These are phyloP conservation scores for Malania oleifera DNA, from an alignment of 164 flowering plant genomes.

Conservation along the genomic window DNA sequence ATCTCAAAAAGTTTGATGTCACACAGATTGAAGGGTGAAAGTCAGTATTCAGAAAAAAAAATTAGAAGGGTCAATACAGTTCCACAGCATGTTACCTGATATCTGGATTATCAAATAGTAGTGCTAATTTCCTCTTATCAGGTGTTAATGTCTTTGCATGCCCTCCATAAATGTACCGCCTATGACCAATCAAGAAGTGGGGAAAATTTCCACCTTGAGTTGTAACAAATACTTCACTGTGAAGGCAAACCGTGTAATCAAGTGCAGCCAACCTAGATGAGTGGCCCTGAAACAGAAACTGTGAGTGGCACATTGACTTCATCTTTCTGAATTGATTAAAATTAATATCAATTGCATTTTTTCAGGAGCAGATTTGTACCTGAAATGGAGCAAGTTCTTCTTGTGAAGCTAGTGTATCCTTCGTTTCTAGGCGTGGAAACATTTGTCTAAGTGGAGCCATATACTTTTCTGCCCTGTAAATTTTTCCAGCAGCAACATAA, in stretches of 20 bases:
- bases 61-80: not conserved
- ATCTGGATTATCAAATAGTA: slow-evolving; percentile 62
- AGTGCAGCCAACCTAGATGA: slow-evolving; percentile 97
- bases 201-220: slow-evolving; percentile 99
- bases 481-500: slow-evolving; percentile 87
- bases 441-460: slow-evolving; percentile 87
- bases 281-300: slow-evolving; percentile 60
- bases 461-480: slow-evolving; percentile 71
- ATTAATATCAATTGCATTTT: not conserved
- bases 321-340: not conserved
- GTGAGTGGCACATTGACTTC: not conserved
- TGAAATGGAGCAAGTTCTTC: slow-evolving; percentile 84
- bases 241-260: slow-evolving; percentile 86
- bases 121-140: slow-evolving; percentile 78
- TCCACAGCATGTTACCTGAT: slow-evolving; percentile 43
- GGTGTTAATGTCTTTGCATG: slow-evolving; percentile 88
- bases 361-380: slow-evolving; percentile 34
- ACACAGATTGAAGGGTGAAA: no score
- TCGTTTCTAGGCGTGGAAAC: slow-evolving; percentile 83
- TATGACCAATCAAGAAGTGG: slow-evolving; percentile 92
- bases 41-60: not conserved
- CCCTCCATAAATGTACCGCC: slow-evolving; percentile 79
- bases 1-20: no score
- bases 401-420: slow-evolving; percentile 69
- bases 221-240: slow-evolving; percentile 90